Conservation (phyloP, 2,329 filamentous ascomycete genomes). For the Ciborinia camelliae region DNA sequence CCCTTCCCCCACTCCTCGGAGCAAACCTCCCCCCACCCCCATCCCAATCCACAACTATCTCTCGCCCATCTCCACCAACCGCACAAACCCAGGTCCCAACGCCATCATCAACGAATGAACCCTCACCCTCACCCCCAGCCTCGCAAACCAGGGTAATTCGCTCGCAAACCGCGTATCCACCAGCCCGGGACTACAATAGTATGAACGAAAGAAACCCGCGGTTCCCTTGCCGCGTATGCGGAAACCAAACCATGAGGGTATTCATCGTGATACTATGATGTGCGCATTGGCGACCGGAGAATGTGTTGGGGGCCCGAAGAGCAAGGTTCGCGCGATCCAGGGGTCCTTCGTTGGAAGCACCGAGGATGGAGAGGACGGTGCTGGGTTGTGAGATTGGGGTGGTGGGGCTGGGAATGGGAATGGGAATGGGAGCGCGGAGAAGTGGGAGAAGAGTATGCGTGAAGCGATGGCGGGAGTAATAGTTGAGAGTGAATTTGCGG, state of each 20-base stretch:
- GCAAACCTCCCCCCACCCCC: no score
- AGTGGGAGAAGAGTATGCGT: conserved; percentile 55
- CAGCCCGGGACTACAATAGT: neutral
- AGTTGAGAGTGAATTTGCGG: conserved; percentile 38
- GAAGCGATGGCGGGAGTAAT: conserved; percentile 58
- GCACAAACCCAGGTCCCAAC: neutral
- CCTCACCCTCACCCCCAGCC: neutral
- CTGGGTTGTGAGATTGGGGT: no score
- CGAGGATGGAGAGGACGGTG: conserved; percentile 23
- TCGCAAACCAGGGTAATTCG: conserved; percentile 31
- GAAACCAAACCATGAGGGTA: neutral
- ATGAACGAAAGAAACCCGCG: neutral
- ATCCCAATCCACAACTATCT: conserved; percentile 31
- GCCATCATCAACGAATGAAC: neutral
- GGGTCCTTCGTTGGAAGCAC: neutral
- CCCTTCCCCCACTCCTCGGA: no score
- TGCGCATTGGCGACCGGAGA: neutral
- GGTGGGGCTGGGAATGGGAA: no score
- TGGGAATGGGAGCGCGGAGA: no score
- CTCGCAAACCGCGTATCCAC: conserved; percentile 39
- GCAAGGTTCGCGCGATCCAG: neutral
- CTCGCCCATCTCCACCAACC: conserved; percentile 31
- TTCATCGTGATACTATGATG: neutral
- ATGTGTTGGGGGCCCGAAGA: neutral
- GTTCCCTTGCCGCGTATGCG: neutral